Evolutionary conservation across 352 stramenopile species (phyloP), one percentile per base, ranked within the genome.

Genomic region (Phytopythium sindhum): DNA sequence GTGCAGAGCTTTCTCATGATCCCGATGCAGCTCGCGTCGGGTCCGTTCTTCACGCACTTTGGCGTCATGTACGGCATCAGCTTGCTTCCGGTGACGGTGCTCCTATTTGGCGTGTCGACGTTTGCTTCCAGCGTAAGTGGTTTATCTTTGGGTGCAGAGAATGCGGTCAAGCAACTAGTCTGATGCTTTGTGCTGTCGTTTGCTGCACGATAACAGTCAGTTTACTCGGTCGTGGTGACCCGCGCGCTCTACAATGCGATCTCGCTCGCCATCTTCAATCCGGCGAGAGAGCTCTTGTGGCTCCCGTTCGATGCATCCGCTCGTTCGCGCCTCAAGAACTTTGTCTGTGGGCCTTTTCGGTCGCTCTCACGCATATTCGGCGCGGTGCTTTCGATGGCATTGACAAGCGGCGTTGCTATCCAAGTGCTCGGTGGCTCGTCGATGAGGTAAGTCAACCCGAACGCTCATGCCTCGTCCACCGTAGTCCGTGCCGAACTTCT

Each of bases 1-100:
- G 63, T 91, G 19, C 87, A 95, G 63, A 95, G 87, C 59, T 81
- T 93, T 29, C 68, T 95, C 26, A 95, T 95, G 87, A 93, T 95
- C 57, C 87, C 87, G 17, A 80, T 95, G 72, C 87, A 95, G 52
- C 58, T 94, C 17, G 69, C 82, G 2, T 92, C 87, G 0, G 87
- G 87, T 5, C 75, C 84, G 5, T 89, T 94, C 47, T 95, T 94
- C 70, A 90, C 82, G 24, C 85, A 80, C 31, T 94, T 94, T 69
- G 86, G 86, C 31, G 86, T 93, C 53, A 92, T 95, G 84, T 91
- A 93, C 59, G 86, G 84, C 10, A 92, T 95, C 55, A 77, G 72
- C 2, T 70, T 86, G 66, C 72, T 95, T 7, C 87, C 87, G 0
- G 66, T 91, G 11, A 77, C 80, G 0, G 80, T 94, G 8, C 81